These are phyloP conservation scores for Moesziomyces sp. DNA, from an alignment of 1,284 basidiomycete genomes.

Conservation along the genomic window DNA sequence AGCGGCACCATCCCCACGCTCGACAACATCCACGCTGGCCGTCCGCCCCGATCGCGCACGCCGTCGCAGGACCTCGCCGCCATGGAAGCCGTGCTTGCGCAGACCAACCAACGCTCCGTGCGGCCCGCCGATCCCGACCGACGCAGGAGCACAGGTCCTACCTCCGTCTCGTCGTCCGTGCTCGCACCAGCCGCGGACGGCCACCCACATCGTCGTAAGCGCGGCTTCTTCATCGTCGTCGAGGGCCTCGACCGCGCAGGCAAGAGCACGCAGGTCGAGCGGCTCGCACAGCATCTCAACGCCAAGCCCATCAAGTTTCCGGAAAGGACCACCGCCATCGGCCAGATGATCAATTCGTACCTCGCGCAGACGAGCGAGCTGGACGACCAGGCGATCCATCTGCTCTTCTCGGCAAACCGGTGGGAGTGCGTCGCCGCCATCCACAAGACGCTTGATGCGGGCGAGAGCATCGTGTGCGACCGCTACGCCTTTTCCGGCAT, in stretches of 20 bases:
- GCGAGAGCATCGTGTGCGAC: conserved; percentile 85
- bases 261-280: conserved; percentile 65
- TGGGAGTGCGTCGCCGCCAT: conserved; percentile 76
- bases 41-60: conserved; percentile 33
- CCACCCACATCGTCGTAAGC: conserved; percentile 17
- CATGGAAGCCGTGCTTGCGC: conserved; percentile 41
- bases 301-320: conserved; percentile 64
- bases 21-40: conserved; percentile 21
- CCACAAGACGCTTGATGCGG: conserved; percentile 73
- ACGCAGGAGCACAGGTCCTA: conserved; percentile 22
- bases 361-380: conserved; percentile 82
- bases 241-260: conserved; percentile 67
- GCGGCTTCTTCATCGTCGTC: conserved; percentile 65
- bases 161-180: background rate
- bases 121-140: conserved; percentile 14
- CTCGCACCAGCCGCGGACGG: conserved; percentile 1
- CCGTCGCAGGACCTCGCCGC: conserved; percentile 45
- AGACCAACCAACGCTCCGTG: conserved; percentile 10
- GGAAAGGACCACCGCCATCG: conserved; percentile 90
- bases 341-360: conserved; percentile 93
- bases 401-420: conserved; percentile 94
- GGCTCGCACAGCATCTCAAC: conserved; percentile 46
- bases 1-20: conserved; percentile 28
- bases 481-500: conserved; percentile 97
- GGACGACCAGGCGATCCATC: conserved; percentile 90